These are phyloP conservation scores for Solanum bulbocastanum DNA, from an alignment of 257 asterid genomes.

Conservation along the genomic window DNA sequence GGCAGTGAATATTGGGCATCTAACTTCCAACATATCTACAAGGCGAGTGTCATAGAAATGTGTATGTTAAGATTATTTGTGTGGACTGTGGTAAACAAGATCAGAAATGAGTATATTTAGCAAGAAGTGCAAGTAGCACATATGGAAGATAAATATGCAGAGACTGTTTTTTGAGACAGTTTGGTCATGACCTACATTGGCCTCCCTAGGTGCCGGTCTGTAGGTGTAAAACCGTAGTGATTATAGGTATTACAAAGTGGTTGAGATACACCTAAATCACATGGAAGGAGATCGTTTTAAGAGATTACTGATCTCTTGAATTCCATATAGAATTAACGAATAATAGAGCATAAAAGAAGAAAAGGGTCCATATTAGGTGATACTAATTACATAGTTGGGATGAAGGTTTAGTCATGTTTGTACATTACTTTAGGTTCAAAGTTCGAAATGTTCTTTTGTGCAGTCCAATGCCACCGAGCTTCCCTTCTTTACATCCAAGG, in stretches of 20 bases:
- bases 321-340: background rate
- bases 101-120: background rate
- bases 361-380: background rate
- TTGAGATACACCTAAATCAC: background rate
- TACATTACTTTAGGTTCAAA: background rate
- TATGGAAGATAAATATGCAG: background rate
- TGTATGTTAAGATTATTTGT: background rate
- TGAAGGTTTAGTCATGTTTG: background rate
- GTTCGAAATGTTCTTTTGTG: constrained; percentile 49
- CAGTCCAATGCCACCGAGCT: constrained; percentile 57
- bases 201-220: background rate
- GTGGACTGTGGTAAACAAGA: background rate
- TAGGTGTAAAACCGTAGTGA: background rate
- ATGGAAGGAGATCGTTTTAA: background rate
- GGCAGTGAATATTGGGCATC: background rate
- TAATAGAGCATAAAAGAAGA: background rate
- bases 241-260: background rate
- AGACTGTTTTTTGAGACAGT: background rate
- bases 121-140: background rate
- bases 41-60: background rate
- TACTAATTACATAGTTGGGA: background rate
- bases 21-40: background rate
- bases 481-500: constrained; percentile 73
- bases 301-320: background rate
- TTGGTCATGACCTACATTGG: background rate